Percentiles rank a stretch among this genome's conserved stretches.
Evolutionary conservation across 2,329 filamentous ascomycete genomes (phyloP).

Genomic region (Geosmithia morbida): DNA sequence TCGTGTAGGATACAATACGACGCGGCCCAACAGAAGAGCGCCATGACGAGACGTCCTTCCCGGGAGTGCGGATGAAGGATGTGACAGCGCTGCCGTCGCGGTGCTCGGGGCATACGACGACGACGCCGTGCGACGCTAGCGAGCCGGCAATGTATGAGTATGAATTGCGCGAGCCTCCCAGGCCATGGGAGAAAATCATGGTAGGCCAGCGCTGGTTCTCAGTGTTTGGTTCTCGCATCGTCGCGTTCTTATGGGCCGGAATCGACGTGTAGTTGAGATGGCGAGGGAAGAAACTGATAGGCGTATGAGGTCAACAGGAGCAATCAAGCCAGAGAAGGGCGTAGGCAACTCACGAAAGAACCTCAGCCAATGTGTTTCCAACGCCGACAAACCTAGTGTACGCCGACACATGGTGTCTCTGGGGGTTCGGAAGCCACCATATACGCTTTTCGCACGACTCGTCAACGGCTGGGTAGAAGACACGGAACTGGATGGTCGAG

Average conservation of each 20-base stretch:
- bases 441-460: conserved; percentile 42
- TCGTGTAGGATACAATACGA: conserved; percentile 30
- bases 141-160: conserved; percentile 76
- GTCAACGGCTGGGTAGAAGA: conserved; percentile 62
- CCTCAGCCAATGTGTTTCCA: conserved; percentile 37
- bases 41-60: conserved; percentile 18
- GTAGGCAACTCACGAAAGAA: conserved; percentile 44
- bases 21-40: conserved; percentile 10
- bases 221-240: conserved; percentile 35
- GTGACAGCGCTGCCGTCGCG: conserved; percentile 68
- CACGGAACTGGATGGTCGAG: conserved; percentile 62
- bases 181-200: conserved; percentile 73
- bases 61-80: conserved; percentile 53
- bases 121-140: conserved; percentile 64
- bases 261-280: conserved; percentile 61
- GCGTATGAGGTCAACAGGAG: not conserved
- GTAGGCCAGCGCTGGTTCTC: conserved; percentile 55
- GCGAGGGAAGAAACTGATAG: conserved; percentile 48
- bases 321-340: not conserved
- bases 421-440: conserved; percentile 65
- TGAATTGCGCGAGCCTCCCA: conserved; percentile 67
- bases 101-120: conserved; percentile 72
- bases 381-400: conserved; percentile 67
- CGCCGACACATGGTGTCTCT: conserved; percentile 57
- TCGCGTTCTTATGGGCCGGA: conserved; percentile 58